Conservation (phyloP, 139 green algal species). For the Nannochloris sp. region DNA sequence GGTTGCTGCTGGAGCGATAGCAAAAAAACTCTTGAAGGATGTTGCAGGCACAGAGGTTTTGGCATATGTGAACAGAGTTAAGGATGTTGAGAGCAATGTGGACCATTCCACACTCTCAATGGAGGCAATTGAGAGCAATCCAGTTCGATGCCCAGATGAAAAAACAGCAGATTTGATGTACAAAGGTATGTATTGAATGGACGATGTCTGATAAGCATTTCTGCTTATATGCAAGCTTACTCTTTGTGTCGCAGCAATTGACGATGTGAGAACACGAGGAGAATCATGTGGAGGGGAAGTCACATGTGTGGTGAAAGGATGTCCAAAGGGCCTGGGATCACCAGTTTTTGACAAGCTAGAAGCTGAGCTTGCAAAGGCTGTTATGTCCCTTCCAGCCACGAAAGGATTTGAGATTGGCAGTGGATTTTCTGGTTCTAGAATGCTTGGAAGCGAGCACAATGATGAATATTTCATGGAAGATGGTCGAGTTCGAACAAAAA, state of each 20-base stretch:
- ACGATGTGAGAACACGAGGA: slow-evolving; percentile 79
- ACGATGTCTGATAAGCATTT: slow-evolving; percentile 23
- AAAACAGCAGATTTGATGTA: slow-evolving; percentile 82
- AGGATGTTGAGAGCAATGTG: slow-evolving; percentile 64
- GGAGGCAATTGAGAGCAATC: slow-evolving; percentile 89
- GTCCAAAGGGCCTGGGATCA: slow-evolving; percentile 74
- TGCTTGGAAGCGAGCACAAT: slow-evolving; percentile 92
- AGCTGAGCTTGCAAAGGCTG: slow-evolving; percentile 91
- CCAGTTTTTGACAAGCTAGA: slow-evolving; percentile 99
- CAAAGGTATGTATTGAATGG: slow-evolving; percentile 19
- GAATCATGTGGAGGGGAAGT: slow-evolving; percentile 95
- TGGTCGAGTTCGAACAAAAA: slow-evolving; percentile 73
- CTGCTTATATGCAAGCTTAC: background rate
- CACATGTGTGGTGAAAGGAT: slow-evolving; percentile 90
- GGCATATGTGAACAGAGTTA: slow-evolving; percentile 82
- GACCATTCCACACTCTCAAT: slow-evolving; percentile 69
- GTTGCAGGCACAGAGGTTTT: slow-evolving; percentile 76
- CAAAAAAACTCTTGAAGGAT: slow-evolving; percentile 89
- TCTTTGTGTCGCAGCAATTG: slow-evolving; percentile 58
- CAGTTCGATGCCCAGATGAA: slow-evolving; percentile 88
- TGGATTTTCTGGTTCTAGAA: slow-evolving; percentile 73
- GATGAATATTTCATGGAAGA: slow-evolving; percentile 88
- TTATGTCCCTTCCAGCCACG: slow-evolving; percentile 91
- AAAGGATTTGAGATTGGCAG: slow-evolving; percentile 99
- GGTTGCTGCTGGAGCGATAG: slow-evolving; percentile 91